Percentiles rank a stretch among this genome's conserved stretches.
Conservation (phyloP, 352 stramenopile genomes). For the Phytophthora colocasiae region DNA sequence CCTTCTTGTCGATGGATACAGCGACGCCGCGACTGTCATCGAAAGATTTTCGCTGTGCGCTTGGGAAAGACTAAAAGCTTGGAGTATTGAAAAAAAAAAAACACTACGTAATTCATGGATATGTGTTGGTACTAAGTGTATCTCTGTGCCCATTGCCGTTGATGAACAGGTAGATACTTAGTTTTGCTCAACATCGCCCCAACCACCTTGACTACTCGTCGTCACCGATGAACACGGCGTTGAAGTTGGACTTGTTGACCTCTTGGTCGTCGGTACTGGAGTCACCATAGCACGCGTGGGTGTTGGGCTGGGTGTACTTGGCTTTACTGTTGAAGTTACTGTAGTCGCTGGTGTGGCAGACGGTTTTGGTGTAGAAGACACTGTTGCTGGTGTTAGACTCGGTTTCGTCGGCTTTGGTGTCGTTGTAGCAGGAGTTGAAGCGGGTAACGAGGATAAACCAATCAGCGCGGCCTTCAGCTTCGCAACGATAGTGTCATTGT, state of each 20-base stretch:
- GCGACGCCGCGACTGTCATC: too few relatives aligned
- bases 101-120: too few relatives aligned
- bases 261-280: neutral
- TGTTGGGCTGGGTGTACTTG: neutral
- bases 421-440: conserved; percentile 1
- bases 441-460: neutral
- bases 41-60: conserved; percentile 8
- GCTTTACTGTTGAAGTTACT: neutral
- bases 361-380: neutral
- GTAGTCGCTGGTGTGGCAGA: neutral
- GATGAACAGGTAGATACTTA: neutral
- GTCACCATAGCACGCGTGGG: neutral
- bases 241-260: neutral
- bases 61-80: neutral
- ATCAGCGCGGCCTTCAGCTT: conserved; percentile 22
- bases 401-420: conserved; percentile 2
- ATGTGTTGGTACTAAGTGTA: neutral
- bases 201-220: conserved; percentile 8
- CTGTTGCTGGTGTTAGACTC: neutral
- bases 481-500: conserved; percentile 17
- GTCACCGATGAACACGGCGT: conserved; percentile 3
- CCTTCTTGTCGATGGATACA: neutral
- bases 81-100: neutral
- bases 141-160: neutral
- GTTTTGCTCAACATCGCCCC: conserved; percentile 20